Conservation (phyloP, 371 early-diverging fungal species). For the Lichtheimia ramosa region DNA sequence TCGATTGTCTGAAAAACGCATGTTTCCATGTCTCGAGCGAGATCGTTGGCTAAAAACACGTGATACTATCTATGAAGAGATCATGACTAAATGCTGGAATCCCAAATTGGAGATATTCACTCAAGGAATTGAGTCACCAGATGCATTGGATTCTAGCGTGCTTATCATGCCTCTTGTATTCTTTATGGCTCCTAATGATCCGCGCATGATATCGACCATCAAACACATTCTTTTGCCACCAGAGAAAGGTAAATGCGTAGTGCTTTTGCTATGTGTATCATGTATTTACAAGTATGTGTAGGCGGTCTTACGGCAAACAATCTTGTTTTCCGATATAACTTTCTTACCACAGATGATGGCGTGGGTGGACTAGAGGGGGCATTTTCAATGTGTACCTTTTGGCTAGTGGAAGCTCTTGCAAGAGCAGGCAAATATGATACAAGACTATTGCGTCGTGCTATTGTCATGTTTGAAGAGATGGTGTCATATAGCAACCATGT, state of each 20-base stretch:
- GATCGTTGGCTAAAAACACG: constrained; percentile 59
- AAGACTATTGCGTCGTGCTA: constrained; percentile 57
- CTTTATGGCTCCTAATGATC: constrained; percentile 74
- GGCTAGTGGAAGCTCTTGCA: constrained; percentile 84
- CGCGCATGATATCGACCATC: constrained; percentile 73
- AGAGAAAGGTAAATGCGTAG: constrained; percentile 53
- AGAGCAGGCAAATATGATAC: constrained; percentile 72
- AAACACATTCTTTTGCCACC: constrained; percentile 66
- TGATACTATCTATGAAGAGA: constrained; percentile 71
- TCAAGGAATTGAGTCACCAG: constrained; percentile 66
- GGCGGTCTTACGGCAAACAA: constrained; percentile 75
- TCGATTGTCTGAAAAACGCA: constrained; percentile 76
- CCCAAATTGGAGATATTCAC: constrained; percentile 54
- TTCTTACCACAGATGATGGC: constrained; percentile 56
- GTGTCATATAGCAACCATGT: constrained; percentile 75
- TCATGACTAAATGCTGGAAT: constrained; percentile 73
- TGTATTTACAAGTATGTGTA: constrained; percentile 6
- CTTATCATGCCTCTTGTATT: constrained; percentile 85
- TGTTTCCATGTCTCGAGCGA: constrained; percentile 69
- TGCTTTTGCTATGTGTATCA: not conserved
- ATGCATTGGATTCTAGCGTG: constrained; percentile 68
- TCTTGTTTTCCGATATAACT: constrained; percentile 74
- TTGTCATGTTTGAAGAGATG: constrained; percentile 78
- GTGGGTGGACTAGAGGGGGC: constrained; percentile 66
- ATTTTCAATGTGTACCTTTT: constrained; percentile 86